Percentiles rank a stretch among this genome's conserved stretches.
Conservation (phyloP, 169 alveolate species). For the Hammondia hammondi region DNA sequence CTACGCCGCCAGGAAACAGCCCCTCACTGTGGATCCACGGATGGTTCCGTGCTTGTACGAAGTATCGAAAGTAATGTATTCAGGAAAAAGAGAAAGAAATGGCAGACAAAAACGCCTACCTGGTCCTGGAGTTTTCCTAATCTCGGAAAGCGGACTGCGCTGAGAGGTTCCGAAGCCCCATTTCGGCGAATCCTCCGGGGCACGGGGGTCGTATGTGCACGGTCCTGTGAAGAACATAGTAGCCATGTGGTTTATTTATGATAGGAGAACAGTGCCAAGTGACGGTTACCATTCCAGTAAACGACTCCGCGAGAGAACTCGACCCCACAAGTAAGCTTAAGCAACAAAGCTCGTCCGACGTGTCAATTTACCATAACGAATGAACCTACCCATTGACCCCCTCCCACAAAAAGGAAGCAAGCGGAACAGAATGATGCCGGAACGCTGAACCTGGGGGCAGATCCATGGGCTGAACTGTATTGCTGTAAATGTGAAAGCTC, state of each 20-base stretch:
- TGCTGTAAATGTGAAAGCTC: background rate
- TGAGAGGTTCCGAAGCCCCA: conserved; percentile 47
- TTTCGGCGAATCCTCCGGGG: background rate
- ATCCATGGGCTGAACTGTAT: background rate
- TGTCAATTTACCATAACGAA: no score
- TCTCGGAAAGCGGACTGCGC: conserved; percentile 20
- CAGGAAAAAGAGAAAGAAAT: no score
- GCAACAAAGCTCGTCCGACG: no score
- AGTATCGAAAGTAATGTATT: no score
- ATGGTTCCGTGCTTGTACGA: no score
- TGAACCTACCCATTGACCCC: no score
- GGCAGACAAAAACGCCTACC: background rate
- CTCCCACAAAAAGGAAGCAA: background rate
- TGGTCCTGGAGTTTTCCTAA: conserved; percentile 21
- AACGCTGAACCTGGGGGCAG: background rate
- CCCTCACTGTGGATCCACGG: no score
- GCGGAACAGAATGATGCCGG: background rate
- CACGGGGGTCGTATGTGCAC: conserved; percentile 30
- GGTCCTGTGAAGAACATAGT: conserved; percentile 1
- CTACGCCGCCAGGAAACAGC: no score
- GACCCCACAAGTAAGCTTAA: no score
- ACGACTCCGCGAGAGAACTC: no score
- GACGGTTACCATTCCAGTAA: background rate
- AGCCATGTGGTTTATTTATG: background rate
- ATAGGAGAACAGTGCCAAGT: background rate